Percentiles rank a stretch among this genome's conserved stretches.
phyloP scores from a whole-genome alignment of 768 basidiomycete genomes.

The Tulasnella sp. region DNA sequence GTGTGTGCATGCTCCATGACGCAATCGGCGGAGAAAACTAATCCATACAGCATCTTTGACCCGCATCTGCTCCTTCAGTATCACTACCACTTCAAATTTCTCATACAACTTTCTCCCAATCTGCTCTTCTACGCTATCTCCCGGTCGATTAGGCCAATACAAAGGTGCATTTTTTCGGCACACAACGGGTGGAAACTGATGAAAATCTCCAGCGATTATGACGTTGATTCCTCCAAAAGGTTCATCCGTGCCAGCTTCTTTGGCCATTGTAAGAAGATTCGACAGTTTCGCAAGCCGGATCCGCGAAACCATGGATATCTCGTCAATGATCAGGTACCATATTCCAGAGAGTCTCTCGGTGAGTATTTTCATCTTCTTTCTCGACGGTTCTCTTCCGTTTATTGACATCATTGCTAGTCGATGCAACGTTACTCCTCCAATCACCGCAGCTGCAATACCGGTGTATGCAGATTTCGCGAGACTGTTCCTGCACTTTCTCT shows the following conservation, averaged over 20 bases:
- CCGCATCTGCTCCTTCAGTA: slow-evolving; percentile 29
- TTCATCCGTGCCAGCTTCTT: background rate
- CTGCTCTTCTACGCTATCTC: background rate
- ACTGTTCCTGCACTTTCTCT: background rate
- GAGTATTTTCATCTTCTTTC: background rate
- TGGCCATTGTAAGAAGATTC: slow-evolving; percentile 8
- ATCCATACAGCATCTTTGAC: slow-evolving; percentile 26
- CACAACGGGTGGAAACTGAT: slow-evolving; percentile 22
- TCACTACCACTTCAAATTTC: slow-evolving; percentile 28
- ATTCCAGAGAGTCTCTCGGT: background rate
- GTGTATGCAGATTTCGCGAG: slow-evolving; percentile 31
- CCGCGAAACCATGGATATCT: slow-evolving; percentile 29
- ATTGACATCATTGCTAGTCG: background rate
- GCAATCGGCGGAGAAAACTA: slow-evolving; percentile 23
- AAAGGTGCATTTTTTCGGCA: background rate
- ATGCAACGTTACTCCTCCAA: slow-evolving; percentile 24
- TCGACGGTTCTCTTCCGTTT: too few relatives aligned
- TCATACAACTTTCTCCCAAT: slow-evolving; percentile 23
- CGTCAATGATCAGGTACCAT: slow-evolving; percentile 29
- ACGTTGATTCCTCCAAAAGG: slow-evolving; percentile 29
- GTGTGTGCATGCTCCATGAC: slow-evolving; percentile 21
- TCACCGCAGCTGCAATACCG: slow-evolving; percentile 31
- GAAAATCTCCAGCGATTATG: slow-evolving; percentile 26
- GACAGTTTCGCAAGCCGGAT: slow-evolving; percentile 22
- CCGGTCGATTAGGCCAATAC: background rate